A percentile compares a stretch with the other conserved stretches of the same genome.
Conservation (phyloP, 2,329 filamentous ascomycete genomes). For the Nemania abortiva region DNA sequence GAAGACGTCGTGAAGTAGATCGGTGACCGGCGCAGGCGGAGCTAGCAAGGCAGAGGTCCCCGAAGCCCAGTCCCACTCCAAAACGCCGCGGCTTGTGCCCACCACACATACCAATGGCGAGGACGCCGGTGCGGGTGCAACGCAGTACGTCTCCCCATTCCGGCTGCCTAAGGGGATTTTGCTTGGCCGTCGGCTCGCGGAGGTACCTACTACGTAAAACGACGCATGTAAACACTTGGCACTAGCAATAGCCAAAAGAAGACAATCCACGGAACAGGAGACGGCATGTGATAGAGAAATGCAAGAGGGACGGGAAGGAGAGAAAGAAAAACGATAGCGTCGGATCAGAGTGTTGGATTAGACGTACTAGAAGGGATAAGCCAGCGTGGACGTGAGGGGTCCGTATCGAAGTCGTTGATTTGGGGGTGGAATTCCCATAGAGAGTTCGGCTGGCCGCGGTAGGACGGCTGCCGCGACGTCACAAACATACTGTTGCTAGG, state of each 20-base stretch:
- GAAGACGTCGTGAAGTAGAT: constrained; percentile 58
- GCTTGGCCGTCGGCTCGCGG: no score
- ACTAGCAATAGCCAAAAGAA: neutral
- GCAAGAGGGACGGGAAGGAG: neutral
- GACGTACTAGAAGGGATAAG: constrained; percentile 16
- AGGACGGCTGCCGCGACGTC: neutral
- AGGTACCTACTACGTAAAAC: neutral
- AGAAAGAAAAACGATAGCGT: neutral
- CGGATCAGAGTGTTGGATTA: neutral
- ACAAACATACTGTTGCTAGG: constrained; percentile 49
- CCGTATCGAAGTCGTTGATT: neutral
- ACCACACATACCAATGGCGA: constrained; percentile 60
- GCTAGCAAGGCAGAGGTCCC: constrained; percentile 54
- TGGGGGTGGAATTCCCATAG: neutral
- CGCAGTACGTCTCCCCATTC: constrained; percentile 47
- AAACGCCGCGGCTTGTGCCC: constrained; percentile 63
- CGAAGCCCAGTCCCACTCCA: constrained; percentile 51
- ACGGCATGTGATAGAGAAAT: neutral
- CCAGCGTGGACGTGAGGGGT: constrained; percentile 25
- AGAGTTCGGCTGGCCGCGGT: fast-evolving
- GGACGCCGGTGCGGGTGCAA: constrained; percentile 55
- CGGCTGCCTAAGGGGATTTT: no score
- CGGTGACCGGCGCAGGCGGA: constrained; percentile 29
- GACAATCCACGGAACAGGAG: neutral
- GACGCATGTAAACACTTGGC: constrained; percentile 6